Evolutionary conservation across 1,139 yeast genomes (phyloP), one percentile per base, ranked within the genome.

Genomic region (Debaryomyces udenii): DNA sequence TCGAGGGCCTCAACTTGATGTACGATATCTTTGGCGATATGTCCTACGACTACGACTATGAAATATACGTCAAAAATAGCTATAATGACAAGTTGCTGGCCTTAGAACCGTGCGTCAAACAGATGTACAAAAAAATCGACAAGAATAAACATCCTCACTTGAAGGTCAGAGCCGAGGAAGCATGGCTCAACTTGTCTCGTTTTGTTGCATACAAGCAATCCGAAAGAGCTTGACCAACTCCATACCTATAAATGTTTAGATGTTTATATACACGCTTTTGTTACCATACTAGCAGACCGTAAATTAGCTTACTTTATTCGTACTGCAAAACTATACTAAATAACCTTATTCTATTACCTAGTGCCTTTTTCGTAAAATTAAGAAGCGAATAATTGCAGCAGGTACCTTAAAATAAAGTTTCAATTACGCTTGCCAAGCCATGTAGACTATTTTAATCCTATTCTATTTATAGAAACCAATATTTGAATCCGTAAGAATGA

Each of bases 1-100:
- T 82, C 39, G 93, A 86, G 43, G 65, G 83, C 16, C 61, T 87
- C 24, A 83, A 88, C 52, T 67, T 78, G 6, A 55, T 90, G 7
- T 89, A 81, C 61, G 96, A 89, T 46, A 70, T 90, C 6, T 93
- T 86, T 61, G 88, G 86, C n/a, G 98, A 93, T 63, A 71, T 70
- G 18, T 72, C 68, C 24, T 85, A 70, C 53, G 73, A 70, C 11
- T 91, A 88, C 55, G 96, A 90, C 59, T 61, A 59, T 27, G 80
- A 80, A 10, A 77, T 88, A 2, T 90, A 83, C 60, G 88, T 86
- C 31, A 58, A 70, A 11, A 75, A 75, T 14, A 70, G 73, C n/a
- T 78, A 81, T 52, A 56, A 78, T 27, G 45, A 54, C 1, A 59
- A 65, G 24, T 69, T 90, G 38, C 60, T 58, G 39, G 61, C 59